Conservation (phyloP, 2,329 filamentous ascomycete species). For the Fusarium pseudograminearum region DNA sequence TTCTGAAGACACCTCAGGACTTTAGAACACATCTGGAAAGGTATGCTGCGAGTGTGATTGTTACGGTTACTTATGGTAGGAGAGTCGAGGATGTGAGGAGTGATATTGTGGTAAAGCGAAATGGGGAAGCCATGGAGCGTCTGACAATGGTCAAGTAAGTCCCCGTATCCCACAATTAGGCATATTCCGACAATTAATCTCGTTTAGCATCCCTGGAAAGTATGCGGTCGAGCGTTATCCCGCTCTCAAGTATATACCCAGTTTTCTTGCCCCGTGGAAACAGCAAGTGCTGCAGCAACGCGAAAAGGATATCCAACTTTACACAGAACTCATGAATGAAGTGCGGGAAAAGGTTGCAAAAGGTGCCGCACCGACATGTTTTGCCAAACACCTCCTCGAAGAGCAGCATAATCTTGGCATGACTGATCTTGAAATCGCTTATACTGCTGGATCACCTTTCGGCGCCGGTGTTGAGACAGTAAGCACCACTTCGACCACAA, state of each 20-base stretch:
- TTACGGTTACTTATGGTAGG: constrained; percentile 58
- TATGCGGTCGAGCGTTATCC: constrained; percentile 58
- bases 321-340: constrained; percentile 57
- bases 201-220: constrained; percentile 41
- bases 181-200: fast-evolving
- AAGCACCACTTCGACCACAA: too few species aligned
- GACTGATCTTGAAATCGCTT: constrained; percentile 58
- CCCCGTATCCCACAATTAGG: fast-evolving
- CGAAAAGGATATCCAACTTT: constrained; percentile 54
- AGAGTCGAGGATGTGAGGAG: constrained; percentile 47
- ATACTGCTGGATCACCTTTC: constrained; percentile 59
- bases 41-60: constrained; percentile 57
- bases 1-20: constrained; percentile 47
- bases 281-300: constrained; percentile 53
- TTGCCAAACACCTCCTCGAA: constrained; percentile 57
- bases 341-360: constrained; percentile 51
- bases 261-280: constrained; percentile 57
- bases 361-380: constrained; percentile 55
- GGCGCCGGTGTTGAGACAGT: constrained; percentile 60
- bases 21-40: constrained; percentile 47
- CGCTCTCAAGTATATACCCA: constrained; percentile 54
- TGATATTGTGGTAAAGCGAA: constrained; percentile 54
- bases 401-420: constrained; percentile 57
- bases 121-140: constrained; percentile 58
- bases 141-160: constrained; percentile 58